A percentile compares a stretch with the other conserved stretches of the same genome.
Evolutionary conservation across 2,329 filamentous ascomycete species (phyloP).

Genomic region (Ophiostoma montium): DNA sequence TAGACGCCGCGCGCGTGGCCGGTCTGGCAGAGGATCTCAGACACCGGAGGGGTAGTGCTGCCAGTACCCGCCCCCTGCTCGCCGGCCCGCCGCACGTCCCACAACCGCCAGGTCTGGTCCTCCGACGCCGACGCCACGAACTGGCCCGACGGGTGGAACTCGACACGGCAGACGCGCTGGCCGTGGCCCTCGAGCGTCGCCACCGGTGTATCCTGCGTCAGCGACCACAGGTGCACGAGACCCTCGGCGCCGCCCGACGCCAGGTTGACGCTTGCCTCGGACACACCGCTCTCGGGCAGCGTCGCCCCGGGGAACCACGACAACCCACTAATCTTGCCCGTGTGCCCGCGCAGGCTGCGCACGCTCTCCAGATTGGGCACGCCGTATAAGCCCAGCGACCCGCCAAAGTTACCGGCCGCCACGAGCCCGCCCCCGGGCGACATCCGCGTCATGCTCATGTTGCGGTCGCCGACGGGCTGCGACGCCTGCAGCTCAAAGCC

Average conservation of each 20-base stretch:
- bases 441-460: constrained; percentile 84
- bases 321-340: constrained; percentile 76
- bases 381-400: constrained; percentile 71
- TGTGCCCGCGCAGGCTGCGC: constrained; percentile 66
- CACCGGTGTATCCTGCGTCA: constrained; percentile 73
- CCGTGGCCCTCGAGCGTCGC: constrained; percentile 72
- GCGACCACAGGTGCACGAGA: constrained; percentile 77
- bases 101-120: constrained; percentile 92
- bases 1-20: constrained; percentile 92
- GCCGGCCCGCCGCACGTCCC: constrained; percentile 77
- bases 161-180: constrained; percentile 77
- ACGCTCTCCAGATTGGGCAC: constrained; percentile 72
- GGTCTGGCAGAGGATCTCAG: constrained; percentile 62
- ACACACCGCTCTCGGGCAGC: constrained; percentile 54
- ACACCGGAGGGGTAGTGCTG: neutral
- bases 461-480: constrained; percentile 80
- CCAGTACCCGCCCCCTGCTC: constrained; percentile 29
- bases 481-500: constrained; percentile 85
- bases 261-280: constrained; percentile 62
- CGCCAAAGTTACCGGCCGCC: constrained; percentile 86
- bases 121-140: constrained; percentile 90
- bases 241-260: constrained; percentile 85
- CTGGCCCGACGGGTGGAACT: constrained; percentile 83
- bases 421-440: constrained; percentile 71
- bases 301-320: constrained; percentile 83